phyloP scores from a whole-genome alignment of 2,329 filamentous ascomycete genomes.

The Talaromyces sp. region DNA sequence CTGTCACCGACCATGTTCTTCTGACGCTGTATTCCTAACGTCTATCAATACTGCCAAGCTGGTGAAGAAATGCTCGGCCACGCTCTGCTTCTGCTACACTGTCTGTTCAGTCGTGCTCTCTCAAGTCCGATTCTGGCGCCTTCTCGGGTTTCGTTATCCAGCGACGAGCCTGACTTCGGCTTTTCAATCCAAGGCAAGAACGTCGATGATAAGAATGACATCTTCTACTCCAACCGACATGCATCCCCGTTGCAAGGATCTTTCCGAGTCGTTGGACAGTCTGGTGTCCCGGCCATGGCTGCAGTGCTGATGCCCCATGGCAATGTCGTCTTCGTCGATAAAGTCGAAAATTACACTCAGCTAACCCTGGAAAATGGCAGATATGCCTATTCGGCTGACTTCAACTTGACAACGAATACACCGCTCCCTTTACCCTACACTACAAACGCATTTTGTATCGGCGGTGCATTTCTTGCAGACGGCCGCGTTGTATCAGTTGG shows the following conservation, averaged over 20 bases:
- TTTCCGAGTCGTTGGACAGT: constrained; percentile 48
- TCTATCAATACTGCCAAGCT: neutral
- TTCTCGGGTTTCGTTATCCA: neutral
- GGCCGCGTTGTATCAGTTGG: constrained; percentile 52
- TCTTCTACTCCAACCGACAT: neutral
- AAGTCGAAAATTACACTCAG: constrained; percentile 58
- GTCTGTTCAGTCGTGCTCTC: neutral
- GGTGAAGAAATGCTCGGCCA: neutral
- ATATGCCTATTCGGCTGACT: constrained; percentile 57
- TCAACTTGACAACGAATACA: constrained; percentile 48
- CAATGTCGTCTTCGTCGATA: constrained; percentile 57
- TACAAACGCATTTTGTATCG: constrained; percentile 59
- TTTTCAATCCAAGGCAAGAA: neutral
- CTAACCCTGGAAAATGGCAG: constrained; percentile 49
- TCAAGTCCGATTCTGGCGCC: neutral
- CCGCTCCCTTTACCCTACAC: constrained; percentile 45
- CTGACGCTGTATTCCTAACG: neutral
- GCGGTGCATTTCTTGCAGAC: constrained; percentile 54
- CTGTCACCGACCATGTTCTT: neutral
- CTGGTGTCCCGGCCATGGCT: constrained; percentile 61
- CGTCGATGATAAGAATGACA: neutral
- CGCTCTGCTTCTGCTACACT: neutral
- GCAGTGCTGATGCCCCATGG: constrained; percentile 56
- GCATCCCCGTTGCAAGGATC: constrained; percentile 22
- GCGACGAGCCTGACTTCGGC: neutral